phyloP scores from a whole-genome alignment of 352 stramenopile species.

The Plasmopara viticola region DNA sequence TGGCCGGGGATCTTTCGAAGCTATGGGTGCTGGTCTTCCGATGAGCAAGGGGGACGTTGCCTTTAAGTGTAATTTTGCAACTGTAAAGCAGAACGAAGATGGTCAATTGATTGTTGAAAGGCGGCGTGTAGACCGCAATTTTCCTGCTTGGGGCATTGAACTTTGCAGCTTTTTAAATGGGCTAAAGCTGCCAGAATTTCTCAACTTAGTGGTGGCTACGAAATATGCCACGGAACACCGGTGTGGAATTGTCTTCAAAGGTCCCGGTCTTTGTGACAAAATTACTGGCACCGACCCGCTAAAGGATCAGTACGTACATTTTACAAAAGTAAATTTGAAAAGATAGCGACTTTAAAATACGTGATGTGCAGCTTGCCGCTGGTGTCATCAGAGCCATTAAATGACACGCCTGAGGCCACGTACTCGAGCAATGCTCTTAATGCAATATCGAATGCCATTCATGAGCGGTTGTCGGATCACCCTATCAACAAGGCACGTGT shows the following conservation, averaged over 20 bases:
- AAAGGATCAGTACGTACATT: constrained; percentile 70
- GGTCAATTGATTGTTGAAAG: constrained; percentile 58
- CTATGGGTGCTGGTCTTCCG: constrained; percentile 74
- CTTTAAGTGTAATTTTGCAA: constrained; percentile 89
- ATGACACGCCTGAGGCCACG: constrained; percentile 53
- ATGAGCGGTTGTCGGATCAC: constrained; percentile 52
- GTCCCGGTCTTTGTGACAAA: constrained; percentile 69
- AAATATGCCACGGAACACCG: constrained; percentile 87
- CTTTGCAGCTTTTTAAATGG: constrained; percentile 72
- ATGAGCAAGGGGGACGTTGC: constrained; percentile 84
- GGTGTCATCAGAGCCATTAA: constrained; percentile 46
- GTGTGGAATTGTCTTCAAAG: constrained; percentile 84
- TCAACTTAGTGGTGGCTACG: constrained; percentile 55
- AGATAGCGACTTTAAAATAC: not conserved
- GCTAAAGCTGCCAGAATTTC: constrained; percentile 52
- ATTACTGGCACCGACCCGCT: constrained; percentile 84
- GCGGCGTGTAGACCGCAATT: constrained; percentile 80
- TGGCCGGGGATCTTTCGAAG: constrained; percentile 81
- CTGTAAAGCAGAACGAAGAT: constrained; percentile 55
- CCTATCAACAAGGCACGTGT: constrained; percentile 71
- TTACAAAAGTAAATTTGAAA: too few relatives aligned
- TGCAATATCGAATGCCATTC: constrained; percentile 62
- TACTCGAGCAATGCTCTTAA: constrained; percentile 82
- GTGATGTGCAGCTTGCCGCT: constrained; percentile 50
- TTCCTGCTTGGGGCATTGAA: constrained; percentile 74